These are phyloP conservation scores for Flaveria floridana DNA, from an alignment of 140 eudicot species.

Conservation along the genomic window DNA sequence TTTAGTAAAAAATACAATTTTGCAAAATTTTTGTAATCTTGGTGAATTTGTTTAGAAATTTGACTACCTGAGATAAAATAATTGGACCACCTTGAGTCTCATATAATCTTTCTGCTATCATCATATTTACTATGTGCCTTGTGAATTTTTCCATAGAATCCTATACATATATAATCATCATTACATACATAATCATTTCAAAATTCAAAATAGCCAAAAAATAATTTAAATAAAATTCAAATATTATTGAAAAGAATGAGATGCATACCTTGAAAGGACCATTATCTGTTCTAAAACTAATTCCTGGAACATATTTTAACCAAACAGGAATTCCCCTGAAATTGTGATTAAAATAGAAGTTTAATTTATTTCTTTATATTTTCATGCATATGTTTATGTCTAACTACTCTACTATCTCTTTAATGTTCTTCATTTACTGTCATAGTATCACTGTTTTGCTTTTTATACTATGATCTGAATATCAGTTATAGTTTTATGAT, in stretches of 20 bases:
- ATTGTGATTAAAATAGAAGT: constrained; percentile 20
- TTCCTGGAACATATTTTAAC: constrained; percentile 90
- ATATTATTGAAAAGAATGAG: background rate
- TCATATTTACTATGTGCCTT: constrained; percentile 80
- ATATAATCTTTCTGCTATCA: constrained; percentile 70
- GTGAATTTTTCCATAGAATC: constrained; percentile 85
- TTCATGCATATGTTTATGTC: background rate
- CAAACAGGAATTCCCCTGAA: constrained; percentile 97
- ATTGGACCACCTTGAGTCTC: constrained; percentile 96
- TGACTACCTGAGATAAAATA: constrained; percentile 81
- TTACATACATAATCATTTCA: constrained; percentile 8
- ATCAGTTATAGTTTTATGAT: no score
- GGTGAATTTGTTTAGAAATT: background rate
- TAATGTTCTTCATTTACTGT: no score
- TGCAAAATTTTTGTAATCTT: background rate
- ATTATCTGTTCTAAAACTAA: constrained; percentile 87
- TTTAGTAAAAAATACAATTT: background rate
- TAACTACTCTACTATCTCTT: no score
- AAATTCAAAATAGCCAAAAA: background rate
- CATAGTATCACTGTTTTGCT: no score
- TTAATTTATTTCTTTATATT: background rate
- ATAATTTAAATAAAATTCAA: background rate
- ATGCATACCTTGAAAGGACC: constrained; percentile 54
- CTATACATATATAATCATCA: constrained; percentile 33
- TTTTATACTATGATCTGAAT: no score